These are phyloP conservation scores for Moricandia arvensis DNA, from an alignment of 345 rosid species.

Conservation along the genomic window DNA sequence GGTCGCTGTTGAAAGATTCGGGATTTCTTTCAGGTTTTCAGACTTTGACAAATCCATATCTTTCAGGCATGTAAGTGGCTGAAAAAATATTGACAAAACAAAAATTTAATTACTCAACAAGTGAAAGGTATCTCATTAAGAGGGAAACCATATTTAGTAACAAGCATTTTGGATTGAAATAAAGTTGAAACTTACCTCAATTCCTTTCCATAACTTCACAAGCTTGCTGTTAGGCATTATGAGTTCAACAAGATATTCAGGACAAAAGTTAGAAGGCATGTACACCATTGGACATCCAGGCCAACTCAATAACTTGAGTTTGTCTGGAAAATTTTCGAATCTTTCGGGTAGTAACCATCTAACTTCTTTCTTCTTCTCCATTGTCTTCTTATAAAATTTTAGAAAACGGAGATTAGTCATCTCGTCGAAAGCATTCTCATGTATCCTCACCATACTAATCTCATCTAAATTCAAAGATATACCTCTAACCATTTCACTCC, in stretches of 20 bases:
- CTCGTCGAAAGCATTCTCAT: not conserved
- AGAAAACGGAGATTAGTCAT: conserved; percentile 35
- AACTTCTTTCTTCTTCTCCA: not conserved
- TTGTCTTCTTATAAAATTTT: conserved; percentile 9
- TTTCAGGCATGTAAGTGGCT: conserved; percentile 1
- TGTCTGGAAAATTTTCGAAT: not conserved
- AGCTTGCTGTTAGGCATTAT: conserved; percentile 18
- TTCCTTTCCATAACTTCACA: conserved; percentile 3
- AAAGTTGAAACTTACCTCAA: not conserved
- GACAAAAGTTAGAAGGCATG: conserved; percentile 25
- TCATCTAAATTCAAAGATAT: conserved; percentile 18
- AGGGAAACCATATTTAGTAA: not conserved
- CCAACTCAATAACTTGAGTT: conserved; percentile 32
- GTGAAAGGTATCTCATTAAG: not conserved
- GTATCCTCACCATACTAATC: not conserved
- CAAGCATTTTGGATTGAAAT: not conserved
- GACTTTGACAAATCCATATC: conserved; percentile 10
- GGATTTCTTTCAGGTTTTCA: not conserved
- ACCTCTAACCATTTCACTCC: conserved; percentile 27
- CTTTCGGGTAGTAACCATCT: not conserved
- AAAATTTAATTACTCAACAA: not conserved
- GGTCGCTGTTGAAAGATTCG: conserved; percentile 10
- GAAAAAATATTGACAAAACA: not conserved
- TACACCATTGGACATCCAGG: conserved; percentile 7
- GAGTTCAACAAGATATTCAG: conserved; percentile 16